Evolutionary conservation across 495 filamentous ascomycete genomes (phyloP), one percentile per base, ranked within the genome.

Genomic region (Copromyces sp.): DNA sequence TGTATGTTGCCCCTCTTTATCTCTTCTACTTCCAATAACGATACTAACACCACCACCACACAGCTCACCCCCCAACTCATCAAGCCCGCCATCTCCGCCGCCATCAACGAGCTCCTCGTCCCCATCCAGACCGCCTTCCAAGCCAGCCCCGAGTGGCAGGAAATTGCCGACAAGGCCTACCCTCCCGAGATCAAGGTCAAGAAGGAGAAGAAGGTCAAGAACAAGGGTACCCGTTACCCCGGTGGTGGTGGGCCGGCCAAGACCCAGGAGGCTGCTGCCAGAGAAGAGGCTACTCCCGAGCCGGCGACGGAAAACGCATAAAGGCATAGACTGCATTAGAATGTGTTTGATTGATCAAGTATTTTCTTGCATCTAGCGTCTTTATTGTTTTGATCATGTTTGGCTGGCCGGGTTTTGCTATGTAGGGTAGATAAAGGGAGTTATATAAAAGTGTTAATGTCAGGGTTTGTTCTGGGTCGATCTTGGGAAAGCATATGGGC

Each of bases 31-130:
- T 17, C 32, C 2, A 29, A 3, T 16, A 53, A 7, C 35, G 11
- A 24, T 71, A 69, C 78, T 82, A 70, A 79, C 71, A 74, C 9
- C 8, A 74, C 9, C 8, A 44, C 38, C 38, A 59, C 69, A 24
- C 71, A 95, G 91, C 86, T 98, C 70, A 92, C 90, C 12, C 95
- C 95, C 0, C 93, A 96, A 84, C 80, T 91, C 9, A 85, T 98
- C 32, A 98, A 98, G 82, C 86, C 89, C 40, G 94, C 90, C 41
- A 87, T 94, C 6, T 84, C 90, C 32, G 83, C 84, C 5, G 92
- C 87, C 32, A 85, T 98, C n/a, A 87, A 87, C 72, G 80, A 85
- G 14, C 84, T 98, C 20, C 84, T 97, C 70, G 87, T 84, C 5
- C 92, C 95, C 2, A 94, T 98, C 70, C 89, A 90, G 72, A 86